These are phyloP conservation scores for Microsporum audouinii DNA, from an alignment of 2,329 filamentous ascomycete species.

Conservation along the genomic window DNA sequence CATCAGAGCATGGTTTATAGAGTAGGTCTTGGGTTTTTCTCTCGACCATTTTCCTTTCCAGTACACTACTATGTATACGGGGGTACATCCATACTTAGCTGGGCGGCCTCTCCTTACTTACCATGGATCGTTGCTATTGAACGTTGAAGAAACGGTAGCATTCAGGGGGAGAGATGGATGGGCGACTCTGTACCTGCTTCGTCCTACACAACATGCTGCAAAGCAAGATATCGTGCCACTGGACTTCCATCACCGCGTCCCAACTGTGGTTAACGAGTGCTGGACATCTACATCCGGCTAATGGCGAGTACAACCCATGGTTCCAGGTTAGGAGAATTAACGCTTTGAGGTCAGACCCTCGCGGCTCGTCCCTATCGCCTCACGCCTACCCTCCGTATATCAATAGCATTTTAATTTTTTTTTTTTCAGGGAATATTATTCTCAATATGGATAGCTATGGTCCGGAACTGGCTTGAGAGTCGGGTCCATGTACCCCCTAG, in stretches of 20 bases:
- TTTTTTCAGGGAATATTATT: not conserved
- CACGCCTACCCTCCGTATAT: not conserved
- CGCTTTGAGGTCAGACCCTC: not conserved
- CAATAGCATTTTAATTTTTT: not conserved
- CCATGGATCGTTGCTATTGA: too few relatives aligned
- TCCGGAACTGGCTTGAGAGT: not conserved
- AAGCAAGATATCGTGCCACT: not conserved
- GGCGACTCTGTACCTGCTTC: too few relatives aligned
- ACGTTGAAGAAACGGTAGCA: too few relatives aligned
- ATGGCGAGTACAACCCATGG: not conserved
- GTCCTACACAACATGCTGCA: not conserved
- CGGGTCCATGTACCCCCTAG: not conserved
- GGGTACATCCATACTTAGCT: too few relatives aligned
- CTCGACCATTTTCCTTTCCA: not conserved
- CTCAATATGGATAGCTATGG: not conserved
- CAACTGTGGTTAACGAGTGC: not conserved
- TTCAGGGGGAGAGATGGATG: too few relatives aligned
- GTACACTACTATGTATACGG: too few relatives aligned
- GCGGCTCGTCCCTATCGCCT: not conserved
- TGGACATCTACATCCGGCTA: not conserved
- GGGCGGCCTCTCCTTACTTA: too few relatives aligned
- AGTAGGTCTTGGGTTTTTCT: not conserved
- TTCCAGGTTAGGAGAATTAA: not conserved
- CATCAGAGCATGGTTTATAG: not conserved
- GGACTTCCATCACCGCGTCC: not conserved